Evolutionary conservation across 2,329 filamentous ascomycete species (phyloP).

Genomic region (Venturia oleaginea): DNA sequence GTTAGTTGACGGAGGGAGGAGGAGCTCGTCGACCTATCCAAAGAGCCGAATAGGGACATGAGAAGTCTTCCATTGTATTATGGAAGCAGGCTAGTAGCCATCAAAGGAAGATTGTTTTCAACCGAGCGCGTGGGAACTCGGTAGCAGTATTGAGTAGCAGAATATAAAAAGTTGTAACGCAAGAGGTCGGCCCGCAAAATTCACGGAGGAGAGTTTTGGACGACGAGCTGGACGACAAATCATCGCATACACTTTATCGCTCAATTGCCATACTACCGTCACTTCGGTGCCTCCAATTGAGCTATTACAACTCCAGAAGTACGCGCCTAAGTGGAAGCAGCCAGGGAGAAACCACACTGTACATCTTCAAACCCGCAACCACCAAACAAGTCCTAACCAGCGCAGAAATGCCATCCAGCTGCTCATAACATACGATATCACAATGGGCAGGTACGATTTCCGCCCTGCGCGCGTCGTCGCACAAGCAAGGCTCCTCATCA

Average conservation of each 20-base stretch:
- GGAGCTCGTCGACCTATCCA: slow-evolving; percentile 42
- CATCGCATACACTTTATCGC: background rate
- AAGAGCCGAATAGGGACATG: slow-evolving; percentile 54
- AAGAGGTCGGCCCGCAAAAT: background rate
- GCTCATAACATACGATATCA: slow-evolving; percentile 9
- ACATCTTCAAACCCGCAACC: background rate
- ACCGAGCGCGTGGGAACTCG: background rate
- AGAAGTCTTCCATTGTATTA: slow-evolving; percentile 50
- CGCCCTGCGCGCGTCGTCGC: slow-evolving; percentile 43
- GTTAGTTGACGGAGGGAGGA: slow-evolving; percentile 39
- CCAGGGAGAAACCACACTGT: background rate
- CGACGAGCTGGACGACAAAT: background rate
- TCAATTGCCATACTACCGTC: background rate
- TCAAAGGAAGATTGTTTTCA: background rate
- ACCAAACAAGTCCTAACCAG: background rate
- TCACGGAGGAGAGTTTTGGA: background rate
- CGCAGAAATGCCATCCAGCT: background rate
- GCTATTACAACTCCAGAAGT: background rate
- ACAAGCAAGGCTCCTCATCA: slow-evolving; percentile 41
- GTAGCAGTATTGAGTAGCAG: background rate
- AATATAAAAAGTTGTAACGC: background rate
- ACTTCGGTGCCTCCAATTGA: background rate
- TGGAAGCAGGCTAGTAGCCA: background rate
- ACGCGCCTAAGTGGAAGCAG: background rate
- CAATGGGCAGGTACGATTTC: slow-evolving; percentile 45